phyloP scores from a whole-genome alignment of 2,329 filamentous ascomycete genomes.

The Tolypocladium cylindrosporum region DNA sequence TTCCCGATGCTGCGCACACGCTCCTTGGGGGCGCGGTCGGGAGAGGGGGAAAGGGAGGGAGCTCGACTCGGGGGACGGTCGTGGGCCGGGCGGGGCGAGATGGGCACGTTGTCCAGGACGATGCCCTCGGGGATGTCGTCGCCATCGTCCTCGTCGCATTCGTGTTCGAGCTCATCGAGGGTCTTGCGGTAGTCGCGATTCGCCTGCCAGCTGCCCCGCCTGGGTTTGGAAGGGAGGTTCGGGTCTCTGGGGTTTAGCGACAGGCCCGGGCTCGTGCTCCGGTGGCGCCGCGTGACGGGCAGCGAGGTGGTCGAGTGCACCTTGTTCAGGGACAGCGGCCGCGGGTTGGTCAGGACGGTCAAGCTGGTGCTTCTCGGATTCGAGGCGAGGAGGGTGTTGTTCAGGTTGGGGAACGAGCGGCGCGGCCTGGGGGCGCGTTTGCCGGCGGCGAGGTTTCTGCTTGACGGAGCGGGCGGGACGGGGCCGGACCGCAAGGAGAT shows the following conservation, averaged over 20 bases:
- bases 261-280: constrained; percentile 42
- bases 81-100: constrained; percentile 58
- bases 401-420: constrained; percentile 34
- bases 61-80: constrained; percentile 46
- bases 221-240: constrained; percentile 26
- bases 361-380: constrained; percentile 43
- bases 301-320: constrained; percentile 26
- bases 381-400: constrained; percentile 32
- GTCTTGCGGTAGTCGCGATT: constrained; percentile 51
- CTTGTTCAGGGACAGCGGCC: constrained; percentile 17
- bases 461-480: constrained; percentile 15
- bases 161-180: constrained; percentile 59
- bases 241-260: constrained; percentile 35
- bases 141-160: constrained; percentile 67
- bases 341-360: constrained; percentile 24
- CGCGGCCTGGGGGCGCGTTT: constrained; percentile 23
- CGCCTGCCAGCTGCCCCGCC: constrained; percentile 64
- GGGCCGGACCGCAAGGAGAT: constrained; percentile 26
- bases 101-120: constrained; percentile 71
- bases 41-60: constrained; percentile 42
- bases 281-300: constrained; percentile 27
- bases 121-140: constrained; percentile 72
- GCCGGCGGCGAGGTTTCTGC: constrained; percentile 19
- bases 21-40: constrained; percentile 39
- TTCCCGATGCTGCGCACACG: constrained; percentile 49